Evolutionary conservation across 768 basidiomycete species (phyloP).

Genomic region (Brasilioporus rufonigricans): DNA sequence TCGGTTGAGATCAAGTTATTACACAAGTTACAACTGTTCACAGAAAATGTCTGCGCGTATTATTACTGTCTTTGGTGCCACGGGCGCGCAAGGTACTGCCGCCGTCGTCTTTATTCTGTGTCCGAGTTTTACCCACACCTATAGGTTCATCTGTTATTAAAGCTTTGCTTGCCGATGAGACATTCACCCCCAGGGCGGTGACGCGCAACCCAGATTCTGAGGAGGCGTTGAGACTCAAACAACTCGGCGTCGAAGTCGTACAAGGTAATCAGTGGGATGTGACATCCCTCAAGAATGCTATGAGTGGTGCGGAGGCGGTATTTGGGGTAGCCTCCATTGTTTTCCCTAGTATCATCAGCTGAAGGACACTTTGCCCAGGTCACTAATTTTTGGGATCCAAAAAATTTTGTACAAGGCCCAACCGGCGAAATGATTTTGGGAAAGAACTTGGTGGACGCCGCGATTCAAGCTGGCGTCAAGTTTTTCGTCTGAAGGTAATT

Average conservation of each 20-base stretch:
- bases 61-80: constrained; percentile 37
- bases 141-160: constrained; percentile 28
- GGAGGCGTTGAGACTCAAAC: constrained; percentile 22
- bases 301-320: constrained; percentile 32
- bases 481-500: constrained; percentile 32
- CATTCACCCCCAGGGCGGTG: constrained; percentile 34
- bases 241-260: constrained; percentile 22
- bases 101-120: not conserved
- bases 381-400: constrained; percentile 29
- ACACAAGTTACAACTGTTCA: no score
- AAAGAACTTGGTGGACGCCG: constrained; percentile 32
- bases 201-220: constrained; percentile 31
- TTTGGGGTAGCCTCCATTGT: constrained; percentile 24
- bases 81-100: constrained; percentile 33
- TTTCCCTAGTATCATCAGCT: not conserved
- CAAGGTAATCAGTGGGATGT: constrained; percentile 26
- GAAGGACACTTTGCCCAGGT: constrained; percentile 11
- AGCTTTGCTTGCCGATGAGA: constrained; percentile 33
- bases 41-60: constrained; percentile 19
- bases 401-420: constrained; percentile 12
- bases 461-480: constrained; percentile 21
- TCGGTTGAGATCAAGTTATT: no score
- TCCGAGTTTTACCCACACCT: not conserved
- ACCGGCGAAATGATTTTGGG: constrained; percentile 25
- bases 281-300: constrained; percentile 24